Conservation (phyloP, 1,139 yeast species). For the Kurtzmaniella quercitrusa region DNA sequence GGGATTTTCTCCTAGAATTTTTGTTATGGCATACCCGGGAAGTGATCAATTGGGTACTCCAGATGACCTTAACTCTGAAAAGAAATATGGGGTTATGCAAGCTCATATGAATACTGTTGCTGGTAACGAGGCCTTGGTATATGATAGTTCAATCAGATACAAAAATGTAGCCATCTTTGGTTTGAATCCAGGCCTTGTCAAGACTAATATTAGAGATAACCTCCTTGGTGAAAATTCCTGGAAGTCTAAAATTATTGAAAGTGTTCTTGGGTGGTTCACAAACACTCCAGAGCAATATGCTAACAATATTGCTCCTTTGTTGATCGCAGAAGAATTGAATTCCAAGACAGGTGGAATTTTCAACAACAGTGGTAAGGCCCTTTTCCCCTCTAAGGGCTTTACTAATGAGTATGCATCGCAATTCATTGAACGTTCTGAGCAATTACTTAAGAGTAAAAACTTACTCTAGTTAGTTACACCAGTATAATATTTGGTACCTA, state of each 20-base stretch:
- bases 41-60: constrained; percentile 20
- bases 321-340: constrained; percentile 22
- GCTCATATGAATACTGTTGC: constrained; percentile 36
- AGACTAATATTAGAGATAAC: constrained; percentile 26
- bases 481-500: too few relatives aligned
- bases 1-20: constrained; percentile 21
- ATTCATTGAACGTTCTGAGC: constrained; percentile 9
- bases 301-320: constrained; percentile 18
- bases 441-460: background rate
- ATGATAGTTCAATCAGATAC: constrained; percentile 14
- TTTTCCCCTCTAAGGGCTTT: constrained; percentile 20
- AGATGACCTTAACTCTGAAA: constrained; percentile 26
- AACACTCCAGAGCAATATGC: constrained; percentile 28
- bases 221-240: constrained; percentile 19
- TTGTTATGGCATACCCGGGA: constrained; percentile 34
- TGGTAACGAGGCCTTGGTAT: constrained; percentile 30
- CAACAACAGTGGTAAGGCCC: constrained; percentile 19
- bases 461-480: background rate
- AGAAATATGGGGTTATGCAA: constrained; percentile 16
- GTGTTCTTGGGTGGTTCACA: constrained; percentile 20
- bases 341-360: constrained; percentile 20
- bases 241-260: constrained; percentile 17
- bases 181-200: constrained; percentile 31
- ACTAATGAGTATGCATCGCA: constrained; percentile 18
- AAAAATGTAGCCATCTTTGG: constrained; percentile 21